A percentile compares a stretch with the other conserved stretches of the same genome.
Conservation (phyloP, 1,139 yeast genomes). For the Diutina mesorugosa region DNA sequence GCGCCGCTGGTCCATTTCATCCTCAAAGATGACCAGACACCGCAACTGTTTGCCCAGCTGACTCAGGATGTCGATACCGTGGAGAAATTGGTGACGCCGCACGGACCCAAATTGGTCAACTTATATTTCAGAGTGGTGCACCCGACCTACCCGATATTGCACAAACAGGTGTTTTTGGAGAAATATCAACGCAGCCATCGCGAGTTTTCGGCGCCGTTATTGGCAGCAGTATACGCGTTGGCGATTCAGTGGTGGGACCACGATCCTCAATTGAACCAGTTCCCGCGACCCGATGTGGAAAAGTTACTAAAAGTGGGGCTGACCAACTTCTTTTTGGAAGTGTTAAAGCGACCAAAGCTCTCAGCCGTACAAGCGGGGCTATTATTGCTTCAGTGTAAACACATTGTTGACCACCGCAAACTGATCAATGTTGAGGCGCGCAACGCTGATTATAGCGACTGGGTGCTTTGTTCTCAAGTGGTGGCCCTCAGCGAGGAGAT, state of each 20-base stretch:
- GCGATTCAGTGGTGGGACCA: constrained; percentile 82
- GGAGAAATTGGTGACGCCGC: constrained; percentile 63
- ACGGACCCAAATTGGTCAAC: constrained; percentile 60
- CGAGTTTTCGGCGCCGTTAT: constrained; percentile 64
- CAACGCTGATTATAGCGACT: constrained; percentile 51
- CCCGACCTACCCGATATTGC: constrained; percentile 67
- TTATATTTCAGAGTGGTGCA: constrained; percentile 65
- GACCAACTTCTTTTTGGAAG: constrained; percentile 51
- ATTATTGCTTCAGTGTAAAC: constrained; percentile 52
- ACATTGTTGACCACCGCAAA: constrained; percentile 12
- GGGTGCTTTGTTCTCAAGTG: constrained; percentile 81
- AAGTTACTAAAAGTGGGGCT: constrained; percentile 33
- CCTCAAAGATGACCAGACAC: constrained; percentile 60
- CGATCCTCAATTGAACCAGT: constrained; percentile 52
- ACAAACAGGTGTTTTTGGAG: constrained; percentile 64
- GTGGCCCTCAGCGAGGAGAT: constrained; percentile 78
- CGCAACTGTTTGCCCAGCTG: constrained; percentile 46
- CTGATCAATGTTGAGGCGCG: constrained; percentile 3
- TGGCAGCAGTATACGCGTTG: constrained; percentile 64
- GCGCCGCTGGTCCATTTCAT: constrained; percentile 53
- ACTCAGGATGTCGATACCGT: constrained; percentile 61
- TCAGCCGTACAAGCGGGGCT: constrained; percentile 77
- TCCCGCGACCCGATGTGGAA: constrained; percentile 54
- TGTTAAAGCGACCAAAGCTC: constrained; percentile 59
- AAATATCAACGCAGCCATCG: constrained; percentile 66